Base-by-base conservation (phyloP, 768 basidiomycete species). In the Chalciporus piperatus region DNA sequence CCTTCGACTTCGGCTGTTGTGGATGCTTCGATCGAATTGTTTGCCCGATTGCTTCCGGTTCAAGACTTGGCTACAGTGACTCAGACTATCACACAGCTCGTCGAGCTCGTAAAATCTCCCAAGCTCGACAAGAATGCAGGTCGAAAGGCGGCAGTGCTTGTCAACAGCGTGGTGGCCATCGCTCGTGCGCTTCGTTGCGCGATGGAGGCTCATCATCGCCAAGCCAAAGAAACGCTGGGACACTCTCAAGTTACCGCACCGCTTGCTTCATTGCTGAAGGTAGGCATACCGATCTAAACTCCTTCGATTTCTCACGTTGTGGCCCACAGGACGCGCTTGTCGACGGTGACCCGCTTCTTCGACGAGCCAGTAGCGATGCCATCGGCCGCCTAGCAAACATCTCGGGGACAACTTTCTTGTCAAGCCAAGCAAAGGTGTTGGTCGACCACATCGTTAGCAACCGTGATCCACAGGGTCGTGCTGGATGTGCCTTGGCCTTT, bases 371-470 rank as follows among this genome's bases (percentile, higher is more conserved):
- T 33, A 94, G 93, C 56, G 93, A 97, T 67, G 84, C 89, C 0
- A 83, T 98, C 53, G 97, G 96, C 14, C 84, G 91, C 14, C 72
- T 98, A 8, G 87, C 91, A 8, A 88, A 83, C 59, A 72, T 96
- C 28, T 88, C 89, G 1, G 92, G 87, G 5, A 91, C 86, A 7
- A 80, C 77, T 38, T 96, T 94, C 74, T 75, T 98, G 45, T 89
- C 90, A 1, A 79, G 77, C 41, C 89, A 95, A 67, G 87, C 92
- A 55, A 97, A 97, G 68, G 83, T 83, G 55, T 76, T 98, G 4
- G 93, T 98, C 9, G 89, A 97, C 59, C 88, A 93, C 61, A 89
- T 98, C 20, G 92, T 98, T 50, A 92, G 78, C 69, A 97, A 98
- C 66, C 87, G 96, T 16, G 89, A 96, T 66, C 96, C 97, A 0